Evolutionary conservation across 202 grass and related monocot genomes (phyloP), one percentile per base, ranked within the genome.

Genomic region (Digitaria exilis): DNA sequence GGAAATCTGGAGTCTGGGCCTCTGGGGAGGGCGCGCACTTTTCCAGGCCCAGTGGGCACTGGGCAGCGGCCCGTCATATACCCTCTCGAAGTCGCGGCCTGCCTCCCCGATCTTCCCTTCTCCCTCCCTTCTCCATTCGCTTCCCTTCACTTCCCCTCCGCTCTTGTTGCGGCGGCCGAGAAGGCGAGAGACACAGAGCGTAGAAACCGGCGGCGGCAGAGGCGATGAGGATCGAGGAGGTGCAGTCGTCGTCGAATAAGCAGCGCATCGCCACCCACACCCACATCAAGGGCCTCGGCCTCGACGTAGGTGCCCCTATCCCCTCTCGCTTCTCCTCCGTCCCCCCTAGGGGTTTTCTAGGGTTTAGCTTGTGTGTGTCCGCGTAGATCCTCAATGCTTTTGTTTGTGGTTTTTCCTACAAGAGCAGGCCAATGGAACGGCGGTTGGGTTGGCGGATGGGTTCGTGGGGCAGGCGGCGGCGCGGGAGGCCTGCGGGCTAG

Each of bases 251-350:
- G 42, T 87, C 96, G 31, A 99, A 96, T 87, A 92, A 94, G 86
- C 93, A 96, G 76, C 89, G 93, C 68, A 86, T 99, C 81, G 93
- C 96, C 71, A 96, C 91, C 30, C 91, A 99, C 48, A 99, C 96
- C 49, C 91, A 96, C 84, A 99, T 99, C 62, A 99, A 99, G 84
- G 93, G 93, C 81, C 96, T 99, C 81, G 96, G 96, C 56, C 96
- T 99, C 75, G 96, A 99, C 82, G 96, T 96, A 94, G 52, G 4
- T 70, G 16, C 73, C 69, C 64, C 29, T 19, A 59, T 42, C 32
- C 32, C 12, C 6, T 41, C 35, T 50, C 56, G 42, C 69, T 77
- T 32, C 73, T 65, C 76, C 73, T 65, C 76, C 31, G 41, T 39
- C 41, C 64, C 63, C 35, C 37, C 21, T 9, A 65, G 86, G 60